Evolutionary conservation across 2,329 filamentous ascomycete species (phyloP).

Genomic region (Akanthomyces lecanii): DNA sequence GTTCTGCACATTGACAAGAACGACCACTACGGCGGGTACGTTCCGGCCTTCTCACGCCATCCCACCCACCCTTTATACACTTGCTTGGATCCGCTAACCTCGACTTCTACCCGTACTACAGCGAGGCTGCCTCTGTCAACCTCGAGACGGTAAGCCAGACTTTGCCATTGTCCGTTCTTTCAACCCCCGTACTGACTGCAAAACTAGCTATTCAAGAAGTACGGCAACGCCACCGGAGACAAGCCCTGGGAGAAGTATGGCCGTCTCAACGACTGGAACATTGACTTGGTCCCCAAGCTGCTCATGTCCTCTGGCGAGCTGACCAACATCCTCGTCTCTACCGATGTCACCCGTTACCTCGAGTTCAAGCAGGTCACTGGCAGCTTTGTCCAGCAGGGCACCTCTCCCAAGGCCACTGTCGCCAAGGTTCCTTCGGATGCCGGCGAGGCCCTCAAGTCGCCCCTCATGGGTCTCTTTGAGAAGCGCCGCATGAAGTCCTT

Average conservation of each 20-base stretch:
- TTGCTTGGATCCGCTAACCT: slow-evolving; percentile 1
- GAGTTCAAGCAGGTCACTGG: slow-evolving; percentile 94
- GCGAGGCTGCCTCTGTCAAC: slow-evolving; percentile 94
- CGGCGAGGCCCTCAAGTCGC: slow-evolving; percentile 82
- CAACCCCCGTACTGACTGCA: slow-evolving; percentile 6
- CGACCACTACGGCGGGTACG: slow-evolving; percentile 95
- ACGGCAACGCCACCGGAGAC: slow-evolving; percentile 77
- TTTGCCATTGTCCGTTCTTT: not conserved
- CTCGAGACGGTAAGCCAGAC: slow-evolving; percentile 71
- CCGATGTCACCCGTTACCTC: slow-evolving; percentile 83
- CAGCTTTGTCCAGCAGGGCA: slow-evolving; percentile 90
- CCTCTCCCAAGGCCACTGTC: slow-evolving; percentile 78
- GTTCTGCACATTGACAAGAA: slow-evolving; percentile 98
- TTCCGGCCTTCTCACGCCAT: slow-evolving; percentile 23
- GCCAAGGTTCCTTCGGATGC: slow-evolving; percentile 97
- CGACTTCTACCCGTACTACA: slow-evolving; percentile 24
- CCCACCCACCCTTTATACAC: not conserved
- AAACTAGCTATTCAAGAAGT: slow-evolving; percentile 87
- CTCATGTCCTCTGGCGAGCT: slow-evolving; percentile 98
- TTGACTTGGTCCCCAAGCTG: slow-evolving; percentile 96
- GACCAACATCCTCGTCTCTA: slow-evolving; percentile 97
- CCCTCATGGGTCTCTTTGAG: slow-evolving; percentile 95
- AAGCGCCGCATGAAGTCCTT: slow-evolving; percentile 97
- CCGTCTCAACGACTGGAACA: slow-evolving; percentile 97
- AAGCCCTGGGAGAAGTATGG: slow-evolving; percentile 98